Percentiles rank a stretch among this genome's conserved stretches.
Conservation (phyloP, 2,329 filamentous ascomycete species). For the Penicillium frequentans region DNA sequence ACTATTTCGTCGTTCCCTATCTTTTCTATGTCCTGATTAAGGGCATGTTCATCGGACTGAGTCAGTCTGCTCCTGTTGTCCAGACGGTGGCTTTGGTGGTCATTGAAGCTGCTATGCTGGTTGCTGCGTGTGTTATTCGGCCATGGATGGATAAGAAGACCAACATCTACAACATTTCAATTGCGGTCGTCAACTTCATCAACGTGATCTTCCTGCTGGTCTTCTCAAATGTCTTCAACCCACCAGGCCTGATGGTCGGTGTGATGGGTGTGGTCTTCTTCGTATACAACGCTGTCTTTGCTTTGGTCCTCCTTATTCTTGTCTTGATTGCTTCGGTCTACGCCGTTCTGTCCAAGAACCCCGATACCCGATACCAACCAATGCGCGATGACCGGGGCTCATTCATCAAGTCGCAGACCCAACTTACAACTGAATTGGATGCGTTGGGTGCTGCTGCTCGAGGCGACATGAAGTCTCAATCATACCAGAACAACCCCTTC, state of each 20-base stretch:
- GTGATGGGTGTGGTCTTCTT: constrained; percentile 89
- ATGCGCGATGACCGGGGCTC: constrained; percentile 96
- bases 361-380: constrained; percentile 89
- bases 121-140: constrained; percentile 74
- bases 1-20: constrained; percentile 87
- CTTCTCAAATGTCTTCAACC: constrained; percentile 83
- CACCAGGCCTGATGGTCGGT: constrained; percentile 79
- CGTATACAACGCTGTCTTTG: constrained; percentile 80
- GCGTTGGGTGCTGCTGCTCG: constrained; percentile 85
- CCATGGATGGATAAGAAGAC: constrained; percentile 99
- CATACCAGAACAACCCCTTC: constrained; percentile 60
- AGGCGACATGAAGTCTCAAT: constrained; percentile 67
- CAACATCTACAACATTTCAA: constrained; percentile 93
- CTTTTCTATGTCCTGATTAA: constrained; percentile 81
- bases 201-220: constrained; percentile 87
- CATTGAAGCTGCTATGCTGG: constrained; percentile 76
- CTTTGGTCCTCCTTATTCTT: constrained; percentile 78
- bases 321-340: constrained; percentile 75
- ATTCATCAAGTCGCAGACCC: constrained; percentile 94
- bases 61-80: constrained; percentile 67
- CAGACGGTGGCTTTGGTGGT: constrained; percentile 82
- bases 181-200: constrained; percentile 84
- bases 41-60: constrained; percentile 82
- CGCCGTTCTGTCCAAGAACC: constrained; percentile 87
- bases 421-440: constrained; percentile 84